phyloP scores from a whole-genome alignment of 2,329 filamentous ascomycete species.

The Neopestalotiopsis clavispora region DNA sequence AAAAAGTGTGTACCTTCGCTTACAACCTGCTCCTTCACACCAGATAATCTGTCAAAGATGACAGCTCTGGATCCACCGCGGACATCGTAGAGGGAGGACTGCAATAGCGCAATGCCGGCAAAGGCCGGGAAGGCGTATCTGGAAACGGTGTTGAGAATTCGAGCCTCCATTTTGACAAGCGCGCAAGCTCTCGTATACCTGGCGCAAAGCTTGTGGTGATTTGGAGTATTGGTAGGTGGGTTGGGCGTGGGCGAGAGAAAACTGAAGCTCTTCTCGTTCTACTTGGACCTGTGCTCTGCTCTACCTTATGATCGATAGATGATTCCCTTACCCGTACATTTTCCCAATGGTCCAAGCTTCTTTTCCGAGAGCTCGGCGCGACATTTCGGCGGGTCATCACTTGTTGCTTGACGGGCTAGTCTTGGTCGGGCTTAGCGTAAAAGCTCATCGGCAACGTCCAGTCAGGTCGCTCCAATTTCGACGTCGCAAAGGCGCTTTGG shows the following conservation, averaged over 20 bases:
- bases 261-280: neutral
- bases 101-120: slow-evolving; percentile 68
- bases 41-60: slow-evolving; percentile 93
- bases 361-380: slow-evolving; percentile 15
- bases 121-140: slow-evolving; percentile 75
- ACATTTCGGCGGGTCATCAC: slow-evolving; percentile 22
- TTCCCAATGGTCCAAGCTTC: slow-evolving; percentile 12
- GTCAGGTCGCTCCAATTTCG: slow-evolving; percentile 34
- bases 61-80: slow-evolving; percentile 92
- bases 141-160: slow-evolving; percentile 66
- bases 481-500: slow-evolving; percentile 20
- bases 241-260: neutral
- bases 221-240: neutral
- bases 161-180: slow-evolving; percentile 45
- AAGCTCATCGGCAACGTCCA: slow-evolving; percentile 15
- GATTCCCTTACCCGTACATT: slow-evolving; percentile 11
- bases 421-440: neutral
- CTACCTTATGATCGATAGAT: neutral
- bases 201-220: neutral
- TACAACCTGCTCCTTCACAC: slow-evolving; percentile 90
- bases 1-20: slow-evolving; percentile 98
- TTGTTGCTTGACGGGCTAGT: neutral
- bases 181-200: neutral
- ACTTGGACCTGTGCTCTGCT: neutral
- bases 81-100: slow-evolving; percentile 93